Percentiles rank a stretch among this genome's conserved stretches.
phyloP scores from a whole-genome alignment of 176 grass and related monocot species.

The Oryza officinalis region DNA sequence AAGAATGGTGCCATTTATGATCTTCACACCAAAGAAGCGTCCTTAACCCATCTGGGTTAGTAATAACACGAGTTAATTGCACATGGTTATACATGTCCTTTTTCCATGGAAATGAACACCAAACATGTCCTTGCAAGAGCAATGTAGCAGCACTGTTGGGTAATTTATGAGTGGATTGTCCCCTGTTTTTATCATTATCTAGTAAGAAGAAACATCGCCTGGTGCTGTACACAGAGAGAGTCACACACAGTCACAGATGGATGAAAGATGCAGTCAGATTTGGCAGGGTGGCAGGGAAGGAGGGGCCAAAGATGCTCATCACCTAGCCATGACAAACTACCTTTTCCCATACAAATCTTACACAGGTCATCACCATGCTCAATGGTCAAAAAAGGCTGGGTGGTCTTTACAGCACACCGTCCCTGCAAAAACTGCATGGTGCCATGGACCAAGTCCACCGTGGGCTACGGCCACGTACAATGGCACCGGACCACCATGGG shows the following conservation, averaged over 20 bases:
- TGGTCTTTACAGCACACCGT: constrained; percentile 15
- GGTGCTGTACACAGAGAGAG: neutral
- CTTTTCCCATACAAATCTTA: neutral
- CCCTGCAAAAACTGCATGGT: neutral
- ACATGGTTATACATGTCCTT: neutral
- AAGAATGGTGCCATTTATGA: neutral
- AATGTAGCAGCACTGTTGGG: neutral
- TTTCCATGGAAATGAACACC: neutral
- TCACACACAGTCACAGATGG: neutral
- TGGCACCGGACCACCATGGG: too few relatives aligned
- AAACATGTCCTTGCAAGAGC: neutral
- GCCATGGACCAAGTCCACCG: constrained; percentile 27
- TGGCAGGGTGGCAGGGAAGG: neutral
- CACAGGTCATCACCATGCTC: constrained; percentile 24
- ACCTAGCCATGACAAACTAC: constrained; percentile 40
- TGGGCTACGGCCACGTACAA: neutral
- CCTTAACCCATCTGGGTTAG: neutral
- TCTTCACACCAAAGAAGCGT: neutral
- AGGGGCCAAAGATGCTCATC: constrained; percentile 40
- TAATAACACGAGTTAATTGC: neutral
- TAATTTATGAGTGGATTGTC: neutral
- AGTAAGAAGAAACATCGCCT: neutral
- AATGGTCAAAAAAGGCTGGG: constrained; percentile 43
- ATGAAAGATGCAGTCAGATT: neutral
- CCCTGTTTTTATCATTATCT: neutral